Evolutionary conservation across 2,329 filamentous ascomycete genomes (phyloP).

Genomic region (Xylariaceae sp.): DNA sequence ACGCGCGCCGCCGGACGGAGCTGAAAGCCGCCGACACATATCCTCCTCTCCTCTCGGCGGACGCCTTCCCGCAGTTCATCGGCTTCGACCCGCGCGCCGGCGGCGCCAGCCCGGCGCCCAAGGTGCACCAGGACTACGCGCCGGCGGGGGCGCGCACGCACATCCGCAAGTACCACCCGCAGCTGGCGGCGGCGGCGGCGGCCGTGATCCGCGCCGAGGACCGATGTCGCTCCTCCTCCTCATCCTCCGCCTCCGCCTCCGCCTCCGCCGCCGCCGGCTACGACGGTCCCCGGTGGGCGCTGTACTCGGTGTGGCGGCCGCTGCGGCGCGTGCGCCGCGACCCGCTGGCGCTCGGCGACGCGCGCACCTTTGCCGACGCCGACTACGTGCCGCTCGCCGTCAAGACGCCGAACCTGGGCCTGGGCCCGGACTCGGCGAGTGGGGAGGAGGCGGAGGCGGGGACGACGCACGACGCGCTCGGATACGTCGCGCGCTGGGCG

Average conservation of each 20-base stretch:
- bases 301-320: conserved; percentile 15
- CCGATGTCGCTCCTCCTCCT: too few species aligned
- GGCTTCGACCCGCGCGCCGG: conserved; percentile 11
- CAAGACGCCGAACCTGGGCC: conserved; percentile 4
- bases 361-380: conserved; percentile 4
- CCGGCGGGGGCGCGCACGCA: not conserved
- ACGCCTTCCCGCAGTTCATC: conserved; percentile 13
- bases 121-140: conserved; percentile 23
- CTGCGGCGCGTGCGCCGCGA: conserved; percentile 14
- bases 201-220: conserved; percentile 1
- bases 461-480: conserved; percentile 4
- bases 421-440: too few species aligned
- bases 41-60: too few species aligned
- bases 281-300: conserved; percentile 11
- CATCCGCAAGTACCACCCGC: not conserved
- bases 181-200: not conserved
- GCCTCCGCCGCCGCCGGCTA: too few species aligned
- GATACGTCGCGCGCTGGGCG: conserved; percentile 4
- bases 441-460: conserved; percentile 1
- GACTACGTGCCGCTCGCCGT: conserved; percentile 9
- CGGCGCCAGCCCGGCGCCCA: conserved; percentile 19
- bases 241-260: too few species aligned
- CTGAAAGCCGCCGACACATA: too few species aligned
- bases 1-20: too few species aligned
- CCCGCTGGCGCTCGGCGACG: conserved; percentile 11